A percentile compares a stretch with the other conserved stretches of the same genome.
Conservation (phyloP, 305 asterid species). For the Salvia sclarea region DNA sequence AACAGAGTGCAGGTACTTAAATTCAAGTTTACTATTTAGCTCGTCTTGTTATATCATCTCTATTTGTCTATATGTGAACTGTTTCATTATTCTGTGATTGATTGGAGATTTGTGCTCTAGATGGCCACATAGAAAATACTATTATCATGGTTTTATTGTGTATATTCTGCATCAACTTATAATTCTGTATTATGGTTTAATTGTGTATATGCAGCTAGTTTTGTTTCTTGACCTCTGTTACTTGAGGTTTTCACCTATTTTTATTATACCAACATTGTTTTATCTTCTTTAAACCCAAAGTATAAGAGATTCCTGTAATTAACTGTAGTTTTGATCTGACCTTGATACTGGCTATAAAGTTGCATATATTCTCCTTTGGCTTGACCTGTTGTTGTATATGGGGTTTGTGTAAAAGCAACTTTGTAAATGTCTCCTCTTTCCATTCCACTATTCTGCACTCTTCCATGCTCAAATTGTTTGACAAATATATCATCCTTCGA, state of each 20-base stretch:
- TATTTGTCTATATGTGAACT: background rate
- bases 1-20: conserved; percentile 86
- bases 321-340: background rate
- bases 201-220: background rate
- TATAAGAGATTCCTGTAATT: background rate
- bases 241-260: background rate
- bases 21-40: background rate
- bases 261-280: background rate
- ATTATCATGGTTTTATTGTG: background rate
- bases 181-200: background rate
- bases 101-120: background rate
- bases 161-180: background rate
- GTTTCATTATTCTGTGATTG: conserved; percentile 15
- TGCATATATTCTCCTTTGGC: background rate
- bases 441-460: conserved; percentile 7
- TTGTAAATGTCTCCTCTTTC: background rate
- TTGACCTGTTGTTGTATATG: background rate
- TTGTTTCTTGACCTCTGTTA: conserved; percentile 3
- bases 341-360: background rate
- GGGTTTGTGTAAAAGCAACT: background rate
- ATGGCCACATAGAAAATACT: background rate
- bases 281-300: background rate
- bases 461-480: conserved; percentile 4
- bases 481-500: background rate
- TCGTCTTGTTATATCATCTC: conserved; percentile 4